A percentile compares a stretch with the other conserved stretches of the same genome.
Conservation (phyloP, 306 rosid species). For the Ceratonia siliqua region DNA sequence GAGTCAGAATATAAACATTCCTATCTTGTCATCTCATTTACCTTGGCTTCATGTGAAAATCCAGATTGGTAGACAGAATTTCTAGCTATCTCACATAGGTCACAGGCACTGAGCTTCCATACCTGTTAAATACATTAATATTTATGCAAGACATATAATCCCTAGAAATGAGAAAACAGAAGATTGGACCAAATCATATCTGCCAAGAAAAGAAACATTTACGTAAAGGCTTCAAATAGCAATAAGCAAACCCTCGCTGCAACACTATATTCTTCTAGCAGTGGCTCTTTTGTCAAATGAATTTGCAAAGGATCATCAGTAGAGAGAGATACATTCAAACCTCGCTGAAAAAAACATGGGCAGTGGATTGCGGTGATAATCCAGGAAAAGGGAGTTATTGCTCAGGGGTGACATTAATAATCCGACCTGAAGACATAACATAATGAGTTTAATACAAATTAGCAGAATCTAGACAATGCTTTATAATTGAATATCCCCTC, state of each 20-base stretch:
- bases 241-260: constrained; percentile 47
- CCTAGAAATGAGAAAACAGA: constrained; percentile 16
- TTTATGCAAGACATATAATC: constrained; percentile 16
- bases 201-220: background rate
- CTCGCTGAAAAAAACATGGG: constrained; percentile 87
- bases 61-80: constrained; percentile 94
- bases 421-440: constrained; percentile 58
- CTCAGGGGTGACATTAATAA: constrained; percentile 81
- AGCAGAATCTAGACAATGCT: constrained; percentile 19
- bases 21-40: constrained; percentile 29
- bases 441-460: constrained; percentile 7
- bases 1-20: background rate
- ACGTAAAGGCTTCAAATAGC: background rate
- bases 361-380: constrained; percentile 79
- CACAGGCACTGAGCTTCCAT: constrained; percentile 88
- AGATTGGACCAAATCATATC: constrained; percentile 15
- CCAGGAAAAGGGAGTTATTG: constrained; percentile 86
- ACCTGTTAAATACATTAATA: constrained; percentile 53
- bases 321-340: constrained; percentile 83
- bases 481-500: background rate
- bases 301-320: constrained; percentile 61
- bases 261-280: constrained; percentile 56
- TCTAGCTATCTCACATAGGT: constrained; percentile 83
- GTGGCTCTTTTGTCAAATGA: constrained; percentile 53
- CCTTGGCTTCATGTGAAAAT: constrained; percentile 79